Evolutionary conservation across 2,329 filamentous ascomycete species (phyloP).

Genomic region (Aspergillus fructus): DNA sequence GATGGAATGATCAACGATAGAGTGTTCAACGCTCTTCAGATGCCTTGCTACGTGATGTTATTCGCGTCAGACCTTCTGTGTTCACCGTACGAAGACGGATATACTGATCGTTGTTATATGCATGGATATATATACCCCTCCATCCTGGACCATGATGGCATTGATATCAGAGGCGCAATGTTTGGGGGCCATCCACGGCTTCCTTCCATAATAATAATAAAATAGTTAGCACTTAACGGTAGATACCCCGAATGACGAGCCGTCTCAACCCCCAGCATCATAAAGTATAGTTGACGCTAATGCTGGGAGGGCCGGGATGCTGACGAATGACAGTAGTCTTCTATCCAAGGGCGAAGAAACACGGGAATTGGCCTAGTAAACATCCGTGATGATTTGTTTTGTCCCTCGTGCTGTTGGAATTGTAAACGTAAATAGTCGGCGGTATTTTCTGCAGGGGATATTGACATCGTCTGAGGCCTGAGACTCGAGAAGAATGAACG

Average conservation of each 20-base stretch:
- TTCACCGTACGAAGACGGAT: no score
- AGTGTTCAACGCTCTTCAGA: neutral
- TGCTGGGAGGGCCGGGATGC: constrained; percentile 1
- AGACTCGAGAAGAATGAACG: neutral
- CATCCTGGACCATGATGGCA: neutral
- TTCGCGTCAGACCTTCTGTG: neutral
- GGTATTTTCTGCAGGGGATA: neutral
- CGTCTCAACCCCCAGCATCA: constrained; percentile 1
- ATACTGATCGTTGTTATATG: neutral
- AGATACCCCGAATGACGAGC: constrained; percentile 1
- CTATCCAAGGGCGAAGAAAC: neutral
- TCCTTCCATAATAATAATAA: neutral
- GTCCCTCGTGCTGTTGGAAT: neutral
- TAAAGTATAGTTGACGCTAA: constrained; percentile 6
- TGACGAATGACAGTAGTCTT: constrained; percentile 1
- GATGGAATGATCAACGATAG: neutral
- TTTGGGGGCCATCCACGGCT: neutral
- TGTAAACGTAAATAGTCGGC: neutral
- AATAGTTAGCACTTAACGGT: no score
- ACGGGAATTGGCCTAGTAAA: neutral
- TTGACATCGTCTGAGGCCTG: neutral
- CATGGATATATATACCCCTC: neutral
- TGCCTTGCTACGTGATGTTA: no score
- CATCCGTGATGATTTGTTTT: neutral
- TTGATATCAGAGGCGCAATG: neutral